phyloP scores from a whole-genome alignment of 108 stramenopile species.

The Conticribra guillardii region DNA sequence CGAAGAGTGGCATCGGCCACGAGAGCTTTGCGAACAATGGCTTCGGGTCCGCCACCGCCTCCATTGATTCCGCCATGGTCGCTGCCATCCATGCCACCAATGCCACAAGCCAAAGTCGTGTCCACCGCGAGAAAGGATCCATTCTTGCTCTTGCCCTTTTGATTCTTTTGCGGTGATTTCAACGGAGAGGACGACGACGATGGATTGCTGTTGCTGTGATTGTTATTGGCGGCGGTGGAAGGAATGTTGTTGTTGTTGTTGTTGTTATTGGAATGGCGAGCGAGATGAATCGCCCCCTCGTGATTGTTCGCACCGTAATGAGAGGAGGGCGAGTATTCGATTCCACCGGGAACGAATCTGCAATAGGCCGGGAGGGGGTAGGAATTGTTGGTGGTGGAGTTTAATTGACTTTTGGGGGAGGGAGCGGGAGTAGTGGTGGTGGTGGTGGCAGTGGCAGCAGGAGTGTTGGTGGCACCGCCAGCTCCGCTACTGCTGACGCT shows the following conservation, averaged over 20 bases:
- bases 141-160: too few species aligned
- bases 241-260: too few species aligned
- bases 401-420: not conserved
- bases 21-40: slow-evolving; percentile 56
- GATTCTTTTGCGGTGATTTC: too few species aligned
- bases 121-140: too few species aligned
- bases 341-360: slow-evolving; percentile 76
- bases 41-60: slow-evolving; percentile 8
- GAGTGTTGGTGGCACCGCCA: too few species aligned
- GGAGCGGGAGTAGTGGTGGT: not conserved
- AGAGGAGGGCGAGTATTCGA: slow-evolving; percentile 22
- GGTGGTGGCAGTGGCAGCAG: not conserved
- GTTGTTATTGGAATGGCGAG: slow-evolving; percentile 3
- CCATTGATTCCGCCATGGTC: slow-evolving; percentile 2
- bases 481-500: not conserved
- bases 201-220: too few species aligned
- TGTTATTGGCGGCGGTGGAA: too few species aligned
- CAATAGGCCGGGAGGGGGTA: slow-evolving; percentile 79
- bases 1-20: slow-evolving; percentile 62
- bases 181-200: too few species aligned
- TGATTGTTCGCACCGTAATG: not conserved
- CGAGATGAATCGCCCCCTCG: slow-evolving; percentile 11
- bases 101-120: too few species aligned
- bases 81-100: too few species aligned
- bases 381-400: not conserved